Evolutionary conservation across 768 basidiomycete species (phyloP).

Genomic region (Stropharia rugosoannulata): DNA sequence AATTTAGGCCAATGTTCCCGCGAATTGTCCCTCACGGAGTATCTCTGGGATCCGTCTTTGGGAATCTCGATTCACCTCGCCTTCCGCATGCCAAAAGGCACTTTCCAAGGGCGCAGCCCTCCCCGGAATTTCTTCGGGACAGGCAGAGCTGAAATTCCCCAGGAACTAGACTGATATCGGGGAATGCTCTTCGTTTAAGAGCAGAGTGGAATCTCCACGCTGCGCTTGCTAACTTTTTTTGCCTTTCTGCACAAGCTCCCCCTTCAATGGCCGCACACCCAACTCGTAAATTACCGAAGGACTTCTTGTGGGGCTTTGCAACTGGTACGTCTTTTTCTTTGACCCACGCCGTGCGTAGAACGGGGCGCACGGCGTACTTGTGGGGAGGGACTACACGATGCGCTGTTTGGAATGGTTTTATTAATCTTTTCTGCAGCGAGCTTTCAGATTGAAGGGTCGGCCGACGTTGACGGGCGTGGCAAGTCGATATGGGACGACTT

Average conservation of each 20-base stretch:
- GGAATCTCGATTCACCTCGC: slow-evolving; percentile 20
- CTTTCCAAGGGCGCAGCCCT: slow-evolving; percentile 24
- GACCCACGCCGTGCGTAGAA: not conserved
- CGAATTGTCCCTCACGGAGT: slow-evolving; percentile 26
- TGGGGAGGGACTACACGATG: not conserved
- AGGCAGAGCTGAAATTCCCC: slow-evolving; percentile 33
- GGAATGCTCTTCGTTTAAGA: slow-evolving; percentile 41
- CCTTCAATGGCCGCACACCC: slow-evolving; percentile 30
- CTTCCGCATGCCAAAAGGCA: slow-evolving; percentile 20
- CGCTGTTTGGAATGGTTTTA: slow-evolving; percentile 6
- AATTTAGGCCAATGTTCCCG: slow-evolving; percentile 17
- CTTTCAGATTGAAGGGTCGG: slow-evolving; percentile 77
- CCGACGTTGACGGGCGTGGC: slow-evolving; percentile 57
- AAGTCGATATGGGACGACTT: slow-evolving; percentile 79
- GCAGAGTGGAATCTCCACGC: slow-evolving; percentile 20
- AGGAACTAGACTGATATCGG: slow-evolving; percentile 43
- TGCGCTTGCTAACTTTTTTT: slow-evolving; percentile 27
- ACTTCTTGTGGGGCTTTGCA: slow-evolving; percentile 72
- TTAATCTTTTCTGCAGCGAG: slow-evolving; percentile 38
- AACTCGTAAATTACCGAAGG: slow-evolving; percentile 45
- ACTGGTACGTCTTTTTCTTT: slow-evolving; percentile 45
- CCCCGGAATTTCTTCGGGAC: slow-evolving; percentile 51
- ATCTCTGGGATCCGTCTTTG: slow-evolving; percentile 24
- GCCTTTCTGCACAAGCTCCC: slow-evolving; percentile 20
- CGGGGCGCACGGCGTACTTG: not conserved